phyloP scores from a whole-genome alignment of 176 grass and related monocot species.

The Oryza nivara region DNA sequence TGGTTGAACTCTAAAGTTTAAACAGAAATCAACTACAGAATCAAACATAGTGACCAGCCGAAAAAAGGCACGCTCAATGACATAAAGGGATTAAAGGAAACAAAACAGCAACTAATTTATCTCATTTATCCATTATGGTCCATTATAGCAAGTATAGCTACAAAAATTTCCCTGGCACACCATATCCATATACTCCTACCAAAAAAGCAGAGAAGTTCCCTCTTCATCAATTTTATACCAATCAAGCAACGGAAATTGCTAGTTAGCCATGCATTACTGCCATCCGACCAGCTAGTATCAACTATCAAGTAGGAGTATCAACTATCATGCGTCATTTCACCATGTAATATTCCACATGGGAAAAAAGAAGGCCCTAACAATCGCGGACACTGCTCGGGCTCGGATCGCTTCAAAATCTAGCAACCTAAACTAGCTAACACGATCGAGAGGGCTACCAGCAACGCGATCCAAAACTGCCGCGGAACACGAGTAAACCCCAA shows the following conservation, averaged over 20 bases:
- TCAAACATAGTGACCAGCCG: neutral
- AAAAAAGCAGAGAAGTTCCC: neutral
- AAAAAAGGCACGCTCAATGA: neutral
- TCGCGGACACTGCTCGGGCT: neutral
- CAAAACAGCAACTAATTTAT: neutral
- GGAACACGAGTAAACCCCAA: neutral
- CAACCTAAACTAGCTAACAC: neutral
- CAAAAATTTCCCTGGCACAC: neutral
- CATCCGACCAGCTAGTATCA: neutral
- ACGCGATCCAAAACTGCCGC: neutral
- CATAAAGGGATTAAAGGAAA: neutral
- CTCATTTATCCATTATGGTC: neutral
- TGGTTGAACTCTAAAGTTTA: neutral
- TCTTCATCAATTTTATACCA: neutral
- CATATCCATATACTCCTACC: neutral
- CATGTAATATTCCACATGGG: neutral
- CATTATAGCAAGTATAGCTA: neutral
- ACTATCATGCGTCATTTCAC: neutral
- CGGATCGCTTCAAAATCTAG: neutral
- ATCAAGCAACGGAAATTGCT: neutral
- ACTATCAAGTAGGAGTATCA: neutral
- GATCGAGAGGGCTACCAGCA: too few species aligned
- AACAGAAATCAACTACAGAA: neutral
- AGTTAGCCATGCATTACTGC: neutral
- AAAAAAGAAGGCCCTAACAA: neutral